Conservation (phyloP, 2,329 filamentous ascomycete species). For the Arthrobotrys conoides region DNA sequence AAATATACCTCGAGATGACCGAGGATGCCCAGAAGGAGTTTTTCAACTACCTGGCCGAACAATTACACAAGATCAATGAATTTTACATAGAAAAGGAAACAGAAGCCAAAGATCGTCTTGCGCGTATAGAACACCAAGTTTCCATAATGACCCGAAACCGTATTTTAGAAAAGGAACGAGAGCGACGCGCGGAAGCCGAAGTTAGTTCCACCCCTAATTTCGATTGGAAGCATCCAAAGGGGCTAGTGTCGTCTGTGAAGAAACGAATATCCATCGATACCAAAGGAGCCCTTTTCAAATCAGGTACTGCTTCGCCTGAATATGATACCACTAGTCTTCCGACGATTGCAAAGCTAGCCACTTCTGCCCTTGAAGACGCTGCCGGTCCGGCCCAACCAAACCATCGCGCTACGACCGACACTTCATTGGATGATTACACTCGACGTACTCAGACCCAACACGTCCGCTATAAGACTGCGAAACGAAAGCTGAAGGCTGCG, state of each 20-base stretch:
- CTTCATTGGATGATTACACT: conserved; percentile 70
- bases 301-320: conserved; percentile 23
- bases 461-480: conserved; percentile 87
- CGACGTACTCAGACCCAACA: conserved; percentile 67
- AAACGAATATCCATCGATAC: conserved; percentile 43
- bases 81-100: conserved; percentile 93
- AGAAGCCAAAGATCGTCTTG: conserved; percentile 81
- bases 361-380: conserved; percentile 43
- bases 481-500: conserved; percentile 90
- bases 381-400: conserved; percentile 65
- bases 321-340: conserved; percentile 59
- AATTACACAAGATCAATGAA: conserved; percentile 89
- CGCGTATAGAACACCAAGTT: conserved; percentile 82
- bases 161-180: conserved; percentile 77
- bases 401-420: conserved; percentile 66
- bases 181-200: conserved; percentile 67
- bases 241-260: conserved; percentile 63
- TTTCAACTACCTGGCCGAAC: conserved; percentile 83
- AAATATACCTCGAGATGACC: conserved; percentile 73
- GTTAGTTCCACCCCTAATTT: conserved; percentile 61
- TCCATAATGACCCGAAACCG: conserved; percentile 92
- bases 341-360: conserved; percentile 60
- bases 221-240: conserved; percentile 64
- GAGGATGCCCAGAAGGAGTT: conserved; percentile 86
- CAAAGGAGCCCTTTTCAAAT: conserved; percentile 7